Base-by-base conservation (phyloP, 177 flowering plant species). In the Tripterygium wilfordii region DNA sequence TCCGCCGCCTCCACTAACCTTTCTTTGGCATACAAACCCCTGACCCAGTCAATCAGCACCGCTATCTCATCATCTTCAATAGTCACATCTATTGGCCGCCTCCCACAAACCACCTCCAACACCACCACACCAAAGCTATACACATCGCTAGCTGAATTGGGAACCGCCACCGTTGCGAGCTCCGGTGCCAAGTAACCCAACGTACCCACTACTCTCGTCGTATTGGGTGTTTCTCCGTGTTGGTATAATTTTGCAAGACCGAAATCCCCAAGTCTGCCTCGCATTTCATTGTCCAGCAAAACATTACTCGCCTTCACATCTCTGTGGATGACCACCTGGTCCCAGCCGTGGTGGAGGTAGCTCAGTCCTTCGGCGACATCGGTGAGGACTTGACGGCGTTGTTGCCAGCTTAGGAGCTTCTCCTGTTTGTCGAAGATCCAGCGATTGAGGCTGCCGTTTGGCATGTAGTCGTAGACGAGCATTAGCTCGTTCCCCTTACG, bases 391-490 rank as follows among this genome's bases (percentile, higher is more conserved):
- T 63, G 40, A 2, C 67, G 65, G n/a, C 92, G 70, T 2, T 48
- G 67, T 10, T 48, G 36, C 92, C 88, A 84, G 3, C 51, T 52
- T n/a, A 80, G 14, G 0, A 67, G 38, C 57, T 60, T 53, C 19
- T 57, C 33, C 0, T 83, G 76, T 3, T 65, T 61, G 37, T 76
- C 78, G 58, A 78, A 83, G n/a, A 83, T 76, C 77, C 76, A 69
- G 0, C 42, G 48, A 31, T 79, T 70, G 36, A 81, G 73, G 61
- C 88, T 81, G 3, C 88, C 77, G 27, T 81, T 79, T 16, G 88
- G 88, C 83, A 84, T 71, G 73, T 63, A 79, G 35, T 84, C 88
- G 20, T 84, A 84, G 7, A 81, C 82, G 18, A 84, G 77, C 75
- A 84, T 53, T 45, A 84, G 58, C 37, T 81, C 69, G 32, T 66